Evolutionary conservation across 2,329 filamentous ascomycete genomes (phyloP), one percentile per base, ranked within the genome.

Genomic region (Colletotrichum destructivum): DNA sequence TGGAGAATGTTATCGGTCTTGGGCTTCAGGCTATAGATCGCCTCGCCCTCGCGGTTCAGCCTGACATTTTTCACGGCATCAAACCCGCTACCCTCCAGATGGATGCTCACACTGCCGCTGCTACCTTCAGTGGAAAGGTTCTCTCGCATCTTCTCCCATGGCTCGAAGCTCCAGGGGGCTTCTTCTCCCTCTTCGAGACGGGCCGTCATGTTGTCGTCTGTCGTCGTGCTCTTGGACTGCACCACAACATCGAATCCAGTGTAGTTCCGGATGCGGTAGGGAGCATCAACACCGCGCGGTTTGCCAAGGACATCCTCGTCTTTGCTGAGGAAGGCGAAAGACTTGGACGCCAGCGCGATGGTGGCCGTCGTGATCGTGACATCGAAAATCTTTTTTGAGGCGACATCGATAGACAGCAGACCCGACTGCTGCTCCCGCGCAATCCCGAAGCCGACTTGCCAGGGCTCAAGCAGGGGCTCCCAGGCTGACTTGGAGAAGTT

Each of bases 401-500:
- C 93, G 2, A 98, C 85, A 68, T 98, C 95, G 21, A 99, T 87
- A 0, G 94, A 93, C 71, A 98, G 84, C 62, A 93, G 87, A 47
- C 96, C 93, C 0, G 92, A 93, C 52, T 90, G 88, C 35, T 91
- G 87, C 69, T 96, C 92, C 76, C 92, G 95, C 0, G 93, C 91
- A 80, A 98, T 90, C 74, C 97, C 94, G 75, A 99, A 91, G 2
- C 95, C 95, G n/a, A 98, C 87, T 75, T 96, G 91, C 96, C 96
- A 99, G 9, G 97, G 97, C 80, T 99, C 96, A 35, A 99, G 90
- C 44, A 99, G 84, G 3, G 96, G 96, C 81, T 99, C 96, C 96
- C 96, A 99, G 4, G 95, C 94, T 0, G 96, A 99, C 81, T 99
- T 99, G 16, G 96, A 96, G 83, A 99, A 99, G 82, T 99, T 99